phyloP scores from a whole-genome alignment of 2,329 filamentous ascomycete species.

The Pseudogymnoascus sp. region DNA sequence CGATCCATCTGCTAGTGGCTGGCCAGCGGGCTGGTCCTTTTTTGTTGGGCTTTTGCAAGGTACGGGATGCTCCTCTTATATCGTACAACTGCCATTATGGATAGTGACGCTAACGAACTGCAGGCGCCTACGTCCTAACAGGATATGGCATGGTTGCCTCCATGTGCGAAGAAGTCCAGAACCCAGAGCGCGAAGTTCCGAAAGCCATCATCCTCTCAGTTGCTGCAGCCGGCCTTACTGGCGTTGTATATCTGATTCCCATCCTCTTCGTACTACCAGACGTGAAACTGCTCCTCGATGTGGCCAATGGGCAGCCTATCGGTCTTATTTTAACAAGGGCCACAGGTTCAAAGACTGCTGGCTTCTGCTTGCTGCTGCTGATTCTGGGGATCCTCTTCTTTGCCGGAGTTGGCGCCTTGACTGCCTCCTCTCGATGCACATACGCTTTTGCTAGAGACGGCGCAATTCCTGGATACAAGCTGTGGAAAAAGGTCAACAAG shows the following conservation, averaged over 20 bases:
- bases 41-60: conserved; percentile 66
- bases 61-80: conserved; percentile 26
- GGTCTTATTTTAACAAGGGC: conserved; percentile 69
- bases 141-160: conserved; percentile 66
- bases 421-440: conserved; percentile 66
- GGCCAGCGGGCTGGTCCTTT: conserved; percentile 65
- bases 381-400: conserved; percentile 73
- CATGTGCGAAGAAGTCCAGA: conserved; percentile 69
- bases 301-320: conserved; percentile 69
- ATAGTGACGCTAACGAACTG: conserved; percentile 5
- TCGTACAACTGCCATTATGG: background rate
- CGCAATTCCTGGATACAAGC: conserved; percentile 61
- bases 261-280: conserved; percentile 71
- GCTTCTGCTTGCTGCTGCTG: conserved; percentile 69
- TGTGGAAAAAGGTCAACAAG: conserved; percentile 62
- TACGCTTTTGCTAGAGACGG: conserved; percentile 72
- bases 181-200: conserved; percentile 61
- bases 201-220: conserved; percentile 66
- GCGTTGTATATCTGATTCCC: conserved; percentile 63
- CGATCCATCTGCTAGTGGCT: conserved; percentile 59
- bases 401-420: conserved; percentile 68
- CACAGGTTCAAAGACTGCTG: conserved; percentile 65
- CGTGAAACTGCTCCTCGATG: conserved; percentile 54
- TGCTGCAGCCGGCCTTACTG: conserved; percentile 59
- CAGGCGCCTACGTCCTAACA: conserved; percentile 48